phyloP scores from a whole-genome alignment of 176 grass and related monocot genomes.

The Bolboschoenus planiculmis region DNA sequence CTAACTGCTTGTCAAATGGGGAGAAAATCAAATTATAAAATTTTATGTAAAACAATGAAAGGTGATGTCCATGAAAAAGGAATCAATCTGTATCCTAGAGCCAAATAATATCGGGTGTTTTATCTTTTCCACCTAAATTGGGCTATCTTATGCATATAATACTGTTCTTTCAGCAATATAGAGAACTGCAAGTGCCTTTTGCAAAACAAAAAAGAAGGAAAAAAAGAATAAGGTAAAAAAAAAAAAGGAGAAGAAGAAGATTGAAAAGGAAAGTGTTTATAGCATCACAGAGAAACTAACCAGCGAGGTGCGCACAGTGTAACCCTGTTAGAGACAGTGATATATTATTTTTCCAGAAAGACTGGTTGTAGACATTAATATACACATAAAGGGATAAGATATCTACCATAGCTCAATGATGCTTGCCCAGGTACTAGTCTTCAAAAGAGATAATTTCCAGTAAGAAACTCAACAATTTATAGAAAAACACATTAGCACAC shows the following conservation, averaged over 20 bases:
- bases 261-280: conserved; percentile 11
- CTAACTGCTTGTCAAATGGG: neutral
- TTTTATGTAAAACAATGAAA: neutral
- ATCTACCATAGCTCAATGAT: conserved; percentile 73
- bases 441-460: conserved; percentile 30
- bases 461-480: conserved; percentile 5
- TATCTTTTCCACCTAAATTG: neutral
- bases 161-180: neutral
- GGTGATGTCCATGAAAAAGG: neutral
- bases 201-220: neutral
- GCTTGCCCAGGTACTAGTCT: conserved; percentile 92
- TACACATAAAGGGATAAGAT: conserved; percentile 18
- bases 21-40: neutral
- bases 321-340: conserved; percentile 50
- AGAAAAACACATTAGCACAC: conserved; percentile 13
- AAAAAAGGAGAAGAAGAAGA: conserved; percentile 2
- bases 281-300: conserved; percentile 30
- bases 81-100: neutral
- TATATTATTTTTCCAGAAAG: conserved; percentile 16
- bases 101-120: neutral
- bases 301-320: conserved; percentile 84
- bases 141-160: neutral
- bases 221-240: neutral
- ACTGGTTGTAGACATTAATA: neutral
- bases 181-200: neutral